These are phyloP conservation scores for Fomes fomentarius DNA, from an alignment of 1,284 basidiomycete species.

Conservation along the genomic window DNA sequence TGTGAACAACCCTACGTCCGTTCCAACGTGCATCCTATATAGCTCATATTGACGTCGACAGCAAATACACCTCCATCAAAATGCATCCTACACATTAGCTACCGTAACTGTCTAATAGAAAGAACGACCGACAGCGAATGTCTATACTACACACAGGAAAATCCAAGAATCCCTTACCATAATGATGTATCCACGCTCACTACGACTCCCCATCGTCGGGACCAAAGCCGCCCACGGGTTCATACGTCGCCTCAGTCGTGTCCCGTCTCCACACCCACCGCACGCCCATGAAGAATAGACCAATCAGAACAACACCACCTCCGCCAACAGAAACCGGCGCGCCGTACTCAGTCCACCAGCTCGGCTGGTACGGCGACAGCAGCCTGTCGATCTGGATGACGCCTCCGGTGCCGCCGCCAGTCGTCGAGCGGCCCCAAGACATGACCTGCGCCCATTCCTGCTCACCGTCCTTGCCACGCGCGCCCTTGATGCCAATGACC, in stretches of 20 bases:
- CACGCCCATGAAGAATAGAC: slow-evolving; percentile 74
- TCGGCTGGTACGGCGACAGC: slow-evolving; percentile 84
- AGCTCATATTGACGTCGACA: too few species aligned
- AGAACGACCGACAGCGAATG: not conserved
- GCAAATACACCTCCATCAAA: slow-evolving; percentile 11
- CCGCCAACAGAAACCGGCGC: slow-evolving; percentile 60
- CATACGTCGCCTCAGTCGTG: slow-evolving; percentile 81
- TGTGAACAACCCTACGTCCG: too few species aligned
- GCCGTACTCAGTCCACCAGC: slow-evolving; percentile 78
- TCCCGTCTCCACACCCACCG: slow-evolving; percentile 68
- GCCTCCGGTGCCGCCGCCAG: slow-evolving; percentile 72
- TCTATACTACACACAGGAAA: slow-evolving; percentile 2
- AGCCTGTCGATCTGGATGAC: slow-evolving; percentile 88
- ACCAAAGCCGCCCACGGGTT: slow-evolving; percentile 80
- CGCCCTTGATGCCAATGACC: slow-evolving; percentile 79
- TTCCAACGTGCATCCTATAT: too few species aligned
- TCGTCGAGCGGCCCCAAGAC: slow-evolving; percentile 83
- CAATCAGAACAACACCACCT: slow-evolving; percentile 59
- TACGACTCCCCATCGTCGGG: slow-evolving; percentile 55
- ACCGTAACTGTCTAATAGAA: slow-evolving; percentile 1
- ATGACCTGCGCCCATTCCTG: slow-evolving; percentile 80
- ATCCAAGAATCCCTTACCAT: too few species aligned
- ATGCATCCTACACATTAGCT: slow-evolving; percentile 21
- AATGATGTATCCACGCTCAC: slow-evolving; percentile 10
- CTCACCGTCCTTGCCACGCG: slow-evolving; percentile 73